Evolutionary conservation across 2,329 filamentous ascomycete species (phyloP).

Genomic region (Juglanconis sp.): DNA sequence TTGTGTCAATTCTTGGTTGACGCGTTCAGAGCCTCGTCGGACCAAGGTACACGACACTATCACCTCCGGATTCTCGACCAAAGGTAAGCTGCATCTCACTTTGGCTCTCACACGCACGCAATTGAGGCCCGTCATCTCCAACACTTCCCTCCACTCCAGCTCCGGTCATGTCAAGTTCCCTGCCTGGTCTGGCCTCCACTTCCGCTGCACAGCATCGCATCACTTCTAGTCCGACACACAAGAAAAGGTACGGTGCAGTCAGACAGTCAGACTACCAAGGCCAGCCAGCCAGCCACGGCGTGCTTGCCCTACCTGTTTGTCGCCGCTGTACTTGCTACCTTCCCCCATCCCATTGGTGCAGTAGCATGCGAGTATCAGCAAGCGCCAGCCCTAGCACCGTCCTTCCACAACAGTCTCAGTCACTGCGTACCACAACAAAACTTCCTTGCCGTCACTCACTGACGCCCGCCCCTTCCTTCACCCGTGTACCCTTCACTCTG

Average conservation of each 20-base stretch:
- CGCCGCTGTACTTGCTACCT: background rate
- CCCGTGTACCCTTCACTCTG: background rate
- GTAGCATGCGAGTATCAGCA: background rate
- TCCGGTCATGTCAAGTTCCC: background rate
- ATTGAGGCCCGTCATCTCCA: background rate
- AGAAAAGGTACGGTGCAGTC: background rate
- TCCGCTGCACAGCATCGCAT: slow-evolving; percentile 10
- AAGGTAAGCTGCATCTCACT: background rate
- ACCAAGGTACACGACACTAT: background rate
- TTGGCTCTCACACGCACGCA: background rate
- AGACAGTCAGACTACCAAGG: background rate
- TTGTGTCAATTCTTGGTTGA: background rate
- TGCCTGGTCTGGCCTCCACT: slow-evolving; percentile 7
- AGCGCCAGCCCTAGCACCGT: slow-evolving; percentile 5
- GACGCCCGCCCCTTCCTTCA: background rate
- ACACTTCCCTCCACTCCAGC: background rate
- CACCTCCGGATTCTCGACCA: background rate
- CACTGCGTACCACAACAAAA: background rate
- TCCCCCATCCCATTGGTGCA: background rate
- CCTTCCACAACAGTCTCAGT: background rate
- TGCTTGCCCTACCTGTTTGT: background rate
- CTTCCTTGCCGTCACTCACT: background rate
- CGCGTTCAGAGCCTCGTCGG: background rate
- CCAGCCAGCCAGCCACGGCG: slow-evolving; percentile 6
- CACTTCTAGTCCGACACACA: background rate